Percentiles rank a stretch among this genome's conserved stretches.
These are phyloP conservation scores for Limnomonas spitsbergensis DNA, from an alignment of 139 green algal species.

Conservation along the genomic window DNA sequence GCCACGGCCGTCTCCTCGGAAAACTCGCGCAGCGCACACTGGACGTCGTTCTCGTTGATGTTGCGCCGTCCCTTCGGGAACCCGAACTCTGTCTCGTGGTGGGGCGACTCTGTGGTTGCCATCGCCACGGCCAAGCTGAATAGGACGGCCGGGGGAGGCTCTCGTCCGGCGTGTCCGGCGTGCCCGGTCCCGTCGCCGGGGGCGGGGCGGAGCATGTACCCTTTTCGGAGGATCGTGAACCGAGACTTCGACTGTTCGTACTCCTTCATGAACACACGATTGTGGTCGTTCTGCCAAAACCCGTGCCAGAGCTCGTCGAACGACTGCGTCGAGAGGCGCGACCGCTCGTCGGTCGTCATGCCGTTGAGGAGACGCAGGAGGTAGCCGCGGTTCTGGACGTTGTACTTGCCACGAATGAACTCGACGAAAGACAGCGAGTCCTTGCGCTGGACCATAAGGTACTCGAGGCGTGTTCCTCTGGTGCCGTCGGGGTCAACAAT, in stretches of 20 bases:
- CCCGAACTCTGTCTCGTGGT: conserved; percentile 15
- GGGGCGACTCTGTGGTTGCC: background rate
- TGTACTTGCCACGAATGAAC: conserved; percentile 29
- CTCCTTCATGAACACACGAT: conserved; percentile 4
- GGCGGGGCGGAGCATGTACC: background rate
- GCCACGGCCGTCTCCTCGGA: conserved; percentile 17
- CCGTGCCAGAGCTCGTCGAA: conserved; percentile 17
- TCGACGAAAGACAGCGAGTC: conserved; percentile 24
- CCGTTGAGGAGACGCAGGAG: conserved; percentile 1
- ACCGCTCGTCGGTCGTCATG: conserved; percentile 20
- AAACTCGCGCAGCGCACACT: conserved; percentile 26
- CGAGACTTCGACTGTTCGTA: conserved; percentile 5
- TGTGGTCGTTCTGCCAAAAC: conserved; percentile 15
- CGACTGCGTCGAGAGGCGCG: background rate
- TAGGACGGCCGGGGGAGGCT: too few relatives aligned
- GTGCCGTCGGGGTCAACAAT: too few relatives aligned
- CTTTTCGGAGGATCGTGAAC: background rate
- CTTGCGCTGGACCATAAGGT: conserved; percentile 32
- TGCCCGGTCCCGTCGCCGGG: background rate
- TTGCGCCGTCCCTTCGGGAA: conserved; percentile 31
- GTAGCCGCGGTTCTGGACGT: conserved; percentile 2
- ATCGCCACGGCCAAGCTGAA: conserved; percentile 5
- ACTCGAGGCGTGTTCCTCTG: too few relatives aligned
- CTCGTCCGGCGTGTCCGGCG: background rate
- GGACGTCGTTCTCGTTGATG: conserved; percentile 21